Conservation (phyloP, 2,329 filamentous ascomycete genomes). For the Scytalidium lignicola region DNA sequence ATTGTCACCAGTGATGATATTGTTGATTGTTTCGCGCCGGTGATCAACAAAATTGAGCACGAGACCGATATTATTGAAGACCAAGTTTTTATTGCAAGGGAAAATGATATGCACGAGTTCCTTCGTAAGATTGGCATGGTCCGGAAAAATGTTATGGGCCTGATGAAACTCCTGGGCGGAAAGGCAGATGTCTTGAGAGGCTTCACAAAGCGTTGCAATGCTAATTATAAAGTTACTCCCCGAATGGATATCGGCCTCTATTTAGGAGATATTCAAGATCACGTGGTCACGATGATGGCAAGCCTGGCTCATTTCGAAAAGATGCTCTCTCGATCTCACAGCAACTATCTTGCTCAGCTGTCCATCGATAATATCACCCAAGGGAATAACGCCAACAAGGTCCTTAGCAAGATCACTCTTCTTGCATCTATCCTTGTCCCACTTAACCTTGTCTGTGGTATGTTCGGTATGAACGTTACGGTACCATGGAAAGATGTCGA, state of each 20-base stretch:
- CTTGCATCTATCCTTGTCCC: constrained; percentile 94
- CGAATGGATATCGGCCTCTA: constrained; percentile 96
- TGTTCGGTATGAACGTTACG: constrained; percentile 83
- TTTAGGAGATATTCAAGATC: constrained; percentile 95
- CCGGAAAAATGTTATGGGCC: constrained; percentile 89
- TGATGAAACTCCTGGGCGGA: constrained; percentile 88
- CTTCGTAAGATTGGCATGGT: constrained; percentile 83
- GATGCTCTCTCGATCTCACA: constrained; percentile 89
- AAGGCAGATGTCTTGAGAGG: constrained; percentile 98
- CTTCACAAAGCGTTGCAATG: constrained; percentile 98
- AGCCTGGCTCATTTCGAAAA: constrained; percentile 96
- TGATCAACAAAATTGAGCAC: constrained; percentile 79
- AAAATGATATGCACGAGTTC: constrained; percentile 84
- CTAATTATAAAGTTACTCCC: constrained; percentile 91
- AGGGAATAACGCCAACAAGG: constrained; percentile 81
- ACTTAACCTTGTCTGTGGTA: constrained; percentile 61
- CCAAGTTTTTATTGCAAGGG: constrained; percentile 85
- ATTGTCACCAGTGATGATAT: constrained; percentile 71
- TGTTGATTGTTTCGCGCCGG: constrained; percentile 89
- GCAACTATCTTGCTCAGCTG: constrained; percentile 93
- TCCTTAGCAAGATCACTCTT: constrained; percentile 91
- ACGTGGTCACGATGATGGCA: constrained; percentile 98
- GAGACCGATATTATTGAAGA: constrained; percentile 94
- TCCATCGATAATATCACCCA: constrained; percentile 87
- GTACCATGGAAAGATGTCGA: constrained; percentile 56